Conservation (phyloP, 2,329 filamentous ascomycete species). For the Davidsoniella virescens region DNA sequence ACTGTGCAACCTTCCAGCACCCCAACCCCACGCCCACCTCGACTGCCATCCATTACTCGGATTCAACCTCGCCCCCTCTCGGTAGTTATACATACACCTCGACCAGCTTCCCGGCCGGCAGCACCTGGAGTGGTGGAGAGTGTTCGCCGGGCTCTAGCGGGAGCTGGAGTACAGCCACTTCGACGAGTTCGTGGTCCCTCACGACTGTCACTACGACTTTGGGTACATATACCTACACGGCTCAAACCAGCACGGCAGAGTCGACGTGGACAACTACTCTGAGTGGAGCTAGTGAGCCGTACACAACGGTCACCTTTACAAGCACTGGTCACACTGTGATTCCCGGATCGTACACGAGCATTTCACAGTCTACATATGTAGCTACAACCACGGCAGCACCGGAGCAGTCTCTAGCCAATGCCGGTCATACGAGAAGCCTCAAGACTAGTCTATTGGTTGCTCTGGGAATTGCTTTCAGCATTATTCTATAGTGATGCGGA, state of each 20-base stretch:
- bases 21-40: background rate
- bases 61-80: background rate
- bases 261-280: constrained; percentile 11
- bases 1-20: constrained; percentile 7
- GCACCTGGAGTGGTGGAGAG: background rate
- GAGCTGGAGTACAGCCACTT: background rate
- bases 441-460: background rate
- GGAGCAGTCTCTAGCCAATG: background rate
- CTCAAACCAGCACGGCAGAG: constrained; percentile 2
- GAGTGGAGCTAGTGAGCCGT: constrained; percentile 7
- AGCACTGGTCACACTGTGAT: constrained; percentile 4
- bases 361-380: constrained; percentile 8
- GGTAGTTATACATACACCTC: constrained; percentile 8
- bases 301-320: constrained; percentile 11
- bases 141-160: background rate
- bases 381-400: constrained; percentile 4
- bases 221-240: constrained; percentile 7
- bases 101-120: background rate
- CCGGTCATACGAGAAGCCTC: background rate
- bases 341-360: constrained; percentile 8
- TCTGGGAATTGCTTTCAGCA: background rate
- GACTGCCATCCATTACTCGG: background rate
- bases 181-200: constrained; percentile 1
- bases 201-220: constrained; percentile 11
- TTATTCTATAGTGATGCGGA: background rate